Evolutionary conservation across 805 yeast species (phyloP).

Genomic region (Ogataea nonfermentans): DNA sequence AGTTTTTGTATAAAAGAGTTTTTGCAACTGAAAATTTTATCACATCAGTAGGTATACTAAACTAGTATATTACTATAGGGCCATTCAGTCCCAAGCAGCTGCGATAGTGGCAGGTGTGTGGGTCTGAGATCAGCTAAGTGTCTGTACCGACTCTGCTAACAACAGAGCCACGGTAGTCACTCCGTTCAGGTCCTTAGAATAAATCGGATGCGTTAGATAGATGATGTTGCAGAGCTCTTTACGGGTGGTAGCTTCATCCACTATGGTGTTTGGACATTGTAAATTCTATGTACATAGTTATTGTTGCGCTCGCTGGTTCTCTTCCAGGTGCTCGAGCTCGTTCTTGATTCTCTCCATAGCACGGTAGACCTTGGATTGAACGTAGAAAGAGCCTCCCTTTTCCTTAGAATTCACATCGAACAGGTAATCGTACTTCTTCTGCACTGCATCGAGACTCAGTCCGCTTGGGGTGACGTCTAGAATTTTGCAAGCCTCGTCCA

Average conservation of each 20-base stretch:
- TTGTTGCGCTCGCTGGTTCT: constrained; percentile 34
- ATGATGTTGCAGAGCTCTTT: constrained; percentile 22
- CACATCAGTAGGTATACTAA: constrained; percentile 82
- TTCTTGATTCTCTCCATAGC: constrained; percentile 89
- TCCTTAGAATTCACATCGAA: constrained; percentile 90
- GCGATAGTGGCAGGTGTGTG: constrained; percentile 13
- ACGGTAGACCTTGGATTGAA: constrained; percentile 89
- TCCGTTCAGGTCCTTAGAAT: constrained; percentile 78
- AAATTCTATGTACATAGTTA: constrained; percentile 31
- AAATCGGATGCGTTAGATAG: constrained; percentile 35
- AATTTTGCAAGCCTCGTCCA: constrained; percentile 90
- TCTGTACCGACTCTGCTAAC: constrained; percentile 63
- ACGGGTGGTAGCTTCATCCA: constrained; percentile 10
- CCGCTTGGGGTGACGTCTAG: constrained; percentile 68
- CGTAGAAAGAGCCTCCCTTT: constrained; percentile 92
- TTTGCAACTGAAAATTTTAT: constrained; percentile 18
- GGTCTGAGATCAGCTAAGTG: constrained; percentile 57
- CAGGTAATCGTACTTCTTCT: constrained; percentile 72
- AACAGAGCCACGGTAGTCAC: constrained; percentile 67
- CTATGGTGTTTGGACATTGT: constrained; percentile 14
- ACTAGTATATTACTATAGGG: constrained; percentile 51
- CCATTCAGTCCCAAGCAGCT: constrained; percentile 34
- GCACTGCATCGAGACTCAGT: constrained; percentile 55
- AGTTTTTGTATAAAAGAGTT: constrained; percentile 6
- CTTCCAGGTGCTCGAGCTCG: constrained; percentile 64